Evolutionary conservation across 805 yeast genomes (phyloP), one percentile per base, ranked within the genome.

Genomic region (Yamadazyma akitaensis): DNA sequence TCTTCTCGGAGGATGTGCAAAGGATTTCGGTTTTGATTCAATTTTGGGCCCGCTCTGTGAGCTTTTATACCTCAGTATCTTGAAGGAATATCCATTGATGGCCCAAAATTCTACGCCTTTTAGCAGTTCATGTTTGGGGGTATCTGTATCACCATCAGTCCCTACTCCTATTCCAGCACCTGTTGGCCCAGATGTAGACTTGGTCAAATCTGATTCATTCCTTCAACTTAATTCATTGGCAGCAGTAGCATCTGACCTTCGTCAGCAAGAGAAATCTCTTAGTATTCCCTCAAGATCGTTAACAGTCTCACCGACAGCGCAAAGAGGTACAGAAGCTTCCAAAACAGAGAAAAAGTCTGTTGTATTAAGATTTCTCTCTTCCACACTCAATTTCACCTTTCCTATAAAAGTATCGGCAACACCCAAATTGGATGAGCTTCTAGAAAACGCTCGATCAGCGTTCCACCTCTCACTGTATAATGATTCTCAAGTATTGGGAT

Each of bases 11-110:
- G 82, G 85, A 9, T 77, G 88, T 50, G 75, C 85, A 32, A 83
- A 81, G 51, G 96, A 88, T 62, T 88, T 83, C 67, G 95, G 96
- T 1, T 88, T 88, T 60, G 90, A 88, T 56, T 60, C 75, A 2
- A 73, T 83, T n/a, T 65, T 85, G 47, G 74, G 74, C 48, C 83
- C 86, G 2, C 62, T 88, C 24, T 77, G 87, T 51, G 92, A 85
- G 53, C 73, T 86, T 2, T 78, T 85, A 54, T 84, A 82, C 58
- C 81, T 77, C 44, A 65, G 78, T 25, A 71, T 86, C 5, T 59
- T 81, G 34, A 72, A 72, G 37, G 89, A 84, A 51, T 85, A 82
- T 57, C 92, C 94, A 9, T 61, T 85, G 46, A 71, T 80, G 4
- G 70, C 80, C n/a, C 76, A 69, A 58, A 58, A 58, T 33, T 57